Percentiles rank a stretch among this genome's conserved stretches.
Conservation (phyloP, 495 filamentous ascomycete genomes). For the Tuber borchii region DNA sequence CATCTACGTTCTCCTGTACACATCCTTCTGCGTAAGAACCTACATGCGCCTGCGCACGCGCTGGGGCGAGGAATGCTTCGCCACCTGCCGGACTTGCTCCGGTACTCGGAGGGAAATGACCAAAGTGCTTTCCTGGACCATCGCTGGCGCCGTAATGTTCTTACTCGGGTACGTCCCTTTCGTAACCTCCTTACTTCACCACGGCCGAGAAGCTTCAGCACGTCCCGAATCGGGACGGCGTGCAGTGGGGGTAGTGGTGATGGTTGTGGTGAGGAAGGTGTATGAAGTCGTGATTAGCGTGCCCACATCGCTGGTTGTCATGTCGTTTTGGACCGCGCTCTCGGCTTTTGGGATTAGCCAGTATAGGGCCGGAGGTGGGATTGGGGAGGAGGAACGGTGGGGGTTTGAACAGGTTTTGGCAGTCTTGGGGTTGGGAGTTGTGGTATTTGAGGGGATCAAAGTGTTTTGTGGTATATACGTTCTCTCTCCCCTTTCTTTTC, state of each 20-base stretch:
- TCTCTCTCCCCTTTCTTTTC: not conserved
- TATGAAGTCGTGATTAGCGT: not conserved
- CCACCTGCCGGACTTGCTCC: constrained; percentile 7
- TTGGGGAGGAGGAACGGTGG: constrained; percentile 26
- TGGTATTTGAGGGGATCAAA: constrained; percentile 20
- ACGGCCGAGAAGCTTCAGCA: not conserved
- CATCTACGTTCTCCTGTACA: constrained; percentile 20
- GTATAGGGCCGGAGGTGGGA: constrained; percentile 20
- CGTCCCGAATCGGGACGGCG: not conserved
- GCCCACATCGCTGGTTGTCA: constrained; percentile 8
- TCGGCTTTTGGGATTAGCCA: constrained; percentile 13
- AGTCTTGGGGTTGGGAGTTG: constrained; percentile 19
- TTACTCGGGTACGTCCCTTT: constrained; percentile 8
- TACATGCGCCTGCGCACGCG: constrained; percentile 10
- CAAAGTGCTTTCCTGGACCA: constrained; percentile 9
- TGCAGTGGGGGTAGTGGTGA: not conserved
- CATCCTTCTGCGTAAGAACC: constrained; percentile 13
- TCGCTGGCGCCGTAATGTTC: constrained; percentile 15
- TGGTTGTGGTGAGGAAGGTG: constrained; percentile 10
- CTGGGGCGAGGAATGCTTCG: constrained; percentile 25
- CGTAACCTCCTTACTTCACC: not conserved
- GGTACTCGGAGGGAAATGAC: not conserved
- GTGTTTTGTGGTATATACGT: not conserved
- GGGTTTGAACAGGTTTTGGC: constrained; percentile 35
- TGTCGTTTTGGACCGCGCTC: constrained; percentile 18